phyloP scores from a whole-genome alignment of 2,329 filamentous ascomycete species.

The Alternaria triticimaculans region DNA sequence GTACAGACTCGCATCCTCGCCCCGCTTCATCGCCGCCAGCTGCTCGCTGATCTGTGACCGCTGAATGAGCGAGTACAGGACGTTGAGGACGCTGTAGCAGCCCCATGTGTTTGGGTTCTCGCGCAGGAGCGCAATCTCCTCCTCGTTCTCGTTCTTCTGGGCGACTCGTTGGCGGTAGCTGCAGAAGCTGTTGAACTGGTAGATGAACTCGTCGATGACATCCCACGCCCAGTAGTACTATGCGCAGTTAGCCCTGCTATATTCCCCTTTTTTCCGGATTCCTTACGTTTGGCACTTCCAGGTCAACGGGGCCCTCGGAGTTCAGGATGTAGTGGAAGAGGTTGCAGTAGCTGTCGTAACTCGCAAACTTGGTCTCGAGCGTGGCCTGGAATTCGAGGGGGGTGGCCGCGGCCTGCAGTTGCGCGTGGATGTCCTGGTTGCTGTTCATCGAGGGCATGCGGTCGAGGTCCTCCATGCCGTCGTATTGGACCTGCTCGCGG shows the following conservation, averaged over 20 bases:
- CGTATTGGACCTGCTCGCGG: constrained; percentile 90
- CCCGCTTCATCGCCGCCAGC: constrained; percentile 90
- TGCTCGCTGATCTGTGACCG: constrained; percentile 98
- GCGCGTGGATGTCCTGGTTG: constrained; percentile 90
- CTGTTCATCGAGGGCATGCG: constrained; percentile 68
- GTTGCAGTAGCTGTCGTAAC: constrained; percentile 99
- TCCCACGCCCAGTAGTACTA: constrained; percentile 99
- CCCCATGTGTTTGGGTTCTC: constrained; percentile 99
- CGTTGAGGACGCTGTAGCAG: constrained; percentile 98
- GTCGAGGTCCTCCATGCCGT: constrained; percentile 83
- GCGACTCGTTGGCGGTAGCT: constrained; percentile 94
- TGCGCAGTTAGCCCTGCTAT: constrained; percentile 15
- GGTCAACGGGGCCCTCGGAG: constrained; percentile 96
- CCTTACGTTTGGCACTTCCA: constrained; percentile 94
- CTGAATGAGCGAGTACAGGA: constrained; percentile 98
- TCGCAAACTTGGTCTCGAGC: constrained; percentile 95
- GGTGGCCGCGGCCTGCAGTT: constrained; percentile 88
- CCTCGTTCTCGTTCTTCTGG: constrained; percentile 80
- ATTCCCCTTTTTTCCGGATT: not conserved
- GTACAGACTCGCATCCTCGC: constrained; percentile 85
- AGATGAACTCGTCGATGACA: constrained; percentile 99
- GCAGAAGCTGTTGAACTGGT: constrained; percentile 99
- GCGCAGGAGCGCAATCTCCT: constrained; percentile 87
- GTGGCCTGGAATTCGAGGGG: constrained; percentile 96
- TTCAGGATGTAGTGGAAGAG: constrained; percentile 99